Evolutionary conservation across 1,284 basidiomycete species (phyloP), one percentile per base, ranked within the genome.

Genomic region (Heterobasidion parviporum): DNA sequence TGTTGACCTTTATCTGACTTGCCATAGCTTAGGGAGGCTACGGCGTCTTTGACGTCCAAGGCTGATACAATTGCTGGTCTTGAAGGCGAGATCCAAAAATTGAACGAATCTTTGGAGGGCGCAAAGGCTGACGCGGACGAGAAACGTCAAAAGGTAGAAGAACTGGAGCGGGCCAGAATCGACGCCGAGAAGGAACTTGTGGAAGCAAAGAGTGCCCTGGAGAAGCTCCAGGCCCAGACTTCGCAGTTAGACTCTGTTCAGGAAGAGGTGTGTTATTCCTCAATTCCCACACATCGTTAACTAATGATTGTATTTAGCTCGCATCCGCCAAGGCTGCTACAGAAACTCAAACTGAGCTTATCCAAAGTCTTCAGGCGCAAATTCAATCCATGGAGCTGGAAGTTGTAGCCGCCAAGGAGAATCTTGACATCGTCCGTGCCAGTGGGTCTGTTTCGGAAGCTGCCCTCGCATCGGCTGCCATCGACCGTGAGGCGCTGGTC

Each of bases 401-500:
- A 56, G 67, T 85, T 18, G 59, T 68, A 3, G 68, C 73, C n/a
- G 75, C 79, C 15, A 78, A 79, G 58, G 75, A 77, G 56, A 78
- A 78, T 54, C 68, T 89, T 16, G 77, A 81, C 15, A 68, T 67
- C 7, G 68, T 85, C 33, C 77, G 77, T 59, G 63, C 76, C 1
- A 75, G 79, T 15, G 73, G 74, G 20, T 69, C 76, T 9, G 72
- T 74, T 10, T 67, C 74, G 0, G 69, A 73, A 2, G 73, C 72
- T 38, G 73, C 75, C 0, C 65, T 74, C 1, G 75, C 75, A 9
- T 78, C 81, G 18, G 80, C 81, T 3, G 74, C 79, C 47, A 67
- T 76, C 45, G 85, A 90, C 59, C 83, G 77, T 36, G 82, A 85
- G 62, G 80, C 82, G 14, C 72, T 89, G 34, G 62, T 81, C 10